phyloP scores from a whole-genome alignment of 2,329 filamentous ascomycete species.

The Curvularia sp. region DNA sequence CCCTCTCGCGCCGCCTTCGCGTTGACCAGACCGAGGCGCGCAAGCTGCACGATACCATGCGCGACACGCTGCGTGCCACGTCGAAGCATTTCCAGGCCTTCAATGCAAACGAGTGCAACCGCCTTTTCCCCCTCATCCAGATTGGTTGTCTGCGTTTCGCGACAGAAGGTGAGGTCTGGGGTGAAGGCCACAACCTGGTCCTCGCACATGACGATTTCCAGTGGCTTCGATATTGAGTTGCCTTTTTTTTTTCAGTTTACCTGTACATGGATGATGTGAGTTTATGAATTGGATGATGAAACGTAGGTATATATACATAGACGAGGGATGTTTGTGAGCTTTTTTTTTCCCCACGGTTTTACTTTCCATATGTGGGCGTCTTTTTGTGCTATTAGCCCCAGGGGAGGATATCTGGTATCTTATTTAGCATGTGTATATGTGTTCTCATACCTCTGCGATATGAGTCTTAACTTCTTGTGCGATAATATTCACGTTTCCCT shows the following conservation, averaged over 20 bases:
- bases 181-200: conserved; percentile 41
- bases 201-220: conserved; percentile 42
- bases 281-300: not conserved
- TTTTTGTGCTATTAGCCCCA: not conserved
- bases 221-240: conserved; percentile 35
- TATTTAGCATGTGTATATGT: not conserved
- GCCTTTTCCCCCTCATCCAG: conserved; percentile 39
- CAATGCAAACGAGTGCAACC: conserved; percentile 32
- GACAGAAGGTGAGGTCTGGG: conserved; percentile 38
- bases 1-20: conserved; percentile 26
- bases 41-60: conserved; percentile 36
- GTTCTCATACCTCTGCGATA: not conserved
- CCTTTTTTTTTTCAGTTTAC: too few relatives aligned
- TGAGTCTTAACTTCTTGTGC: not conserved
- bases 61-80: conserved; percentile 36
- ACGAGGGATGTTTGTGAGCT: not conserved
- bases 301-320: not conserved
- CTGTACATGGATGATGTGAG: not conserved
- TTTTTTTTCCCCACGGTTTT: not conserved
- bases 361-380: not conserved
- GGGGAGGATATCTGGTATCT: not conserved
- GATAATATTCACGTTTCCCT: not conserved
- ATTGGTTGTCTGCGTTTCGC: conserved; percentile 39
- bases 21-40: conserved; percentile 31
- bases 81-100: conserved; percentile 38